Evolutionary conservation across 257 asterid genomes (phyloP).

Genomic region (Vinca minor): DNA sequence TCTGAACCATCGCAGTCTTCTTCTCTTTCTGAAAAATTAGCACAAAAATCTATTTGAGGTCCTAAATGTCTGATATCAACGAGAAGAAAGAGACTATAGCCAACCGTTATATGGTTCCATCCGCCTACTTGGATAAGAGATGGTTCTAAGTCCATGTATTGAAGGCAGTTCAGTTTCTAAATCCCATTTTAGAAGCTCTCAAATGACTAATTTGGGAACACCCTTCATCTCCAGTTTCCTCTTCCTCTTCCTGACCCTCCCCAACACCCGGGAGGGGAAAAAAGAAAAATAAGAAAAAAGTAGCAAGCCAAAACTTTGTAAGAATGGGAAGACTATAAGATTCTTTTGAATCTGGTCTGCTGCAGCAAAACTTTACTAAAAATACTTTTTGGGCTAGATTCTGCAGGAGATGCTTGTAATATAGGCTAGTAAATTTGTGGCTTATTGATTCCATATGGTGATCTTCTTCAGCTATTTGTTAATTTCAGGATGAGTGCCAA

Average conservation of each 20-base stretch:
- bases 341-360: neutral
- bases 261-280: neutral
- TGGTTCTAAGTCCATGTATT: neutral
- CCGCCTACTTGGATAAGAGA: neutral
- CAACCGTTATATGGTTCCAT: neutral
- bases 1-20: neutral
- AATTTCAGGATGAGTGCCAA: conserved; percentile 69
- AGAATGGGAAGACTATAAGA: neutral
- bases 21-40: neutral
- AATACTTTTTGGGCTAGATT: neutral
- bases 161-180: neutral
- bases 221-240: neutral
- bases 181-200: neutral
- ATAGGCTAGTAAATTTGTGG: neutral
- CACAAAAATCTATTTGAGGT: neutral
- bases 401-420: neutral
- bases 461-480: conserved; percentile 3
- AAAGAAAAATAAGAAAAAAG: neutral
- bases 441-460: conserved; percentile 4
- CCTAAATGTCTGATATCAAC: too few species aligned
- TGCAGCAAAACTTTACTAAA: neutral
- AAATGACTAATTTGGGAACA: neutral
- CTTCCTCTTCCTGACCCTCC: neutral
- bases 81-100: conserved; percentile 2
- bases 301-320: neutral